Percentiles rank a stretch among this genome's conserved stretches.
phyloP scores from a whole-genome alignment of 768 basidiomycete species.

The Lactarius akahatsu region DNA sequence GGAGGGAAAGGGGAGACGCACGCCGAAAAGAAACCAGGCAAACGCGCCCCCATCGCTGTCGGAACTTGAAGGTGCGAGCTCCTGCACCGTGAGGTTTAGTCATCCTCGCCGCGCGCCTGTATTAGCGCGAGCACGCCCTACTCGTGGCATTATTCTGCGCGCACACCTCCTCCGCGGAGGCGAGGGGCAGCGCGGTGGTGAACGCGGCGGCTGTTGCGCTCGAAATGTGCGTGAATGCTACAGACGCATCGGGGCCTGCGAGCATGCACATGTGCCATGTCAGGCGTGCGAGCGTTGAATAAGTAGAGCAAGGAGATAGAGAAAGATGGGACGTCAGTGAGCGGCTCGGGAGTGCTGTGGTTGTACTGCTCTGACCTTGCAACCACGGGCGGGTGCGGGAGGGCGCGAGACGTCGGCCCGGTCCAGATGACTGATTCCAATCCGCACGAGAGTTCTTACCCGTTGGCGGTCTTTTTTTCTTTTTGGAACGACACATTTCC shows the following conservation, averaged over 20 bases:
- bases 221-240: conserved; percentile 89
- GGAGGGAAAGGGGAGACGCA: conserved; percentile 1
- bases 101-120: conserved; percentile 38
- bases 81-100: no score
- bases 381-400: conserved; percentile 75
- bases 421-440: not conserved
- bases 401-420: conserved; percentile 63
- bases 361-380: conserved; percentile 51
- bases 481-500: not conserved
- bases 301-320: no score
- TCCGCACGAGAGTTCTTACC: not conserved
- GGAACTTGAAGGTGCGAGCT: no score
- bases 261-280: conserved; percentile 79
- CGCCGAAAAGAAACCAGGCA: conserved; percentile 89
- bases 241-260: conserved; percentile 59
- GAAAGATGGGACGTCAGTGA: not conserved
- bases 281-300: not conserved
- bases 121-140: conserved; percentile 60
- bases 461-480: not conserved
- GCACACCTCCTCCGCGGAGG: no score
- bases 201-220: conserved; percentile 60
- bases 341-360: not conserved
- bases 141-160: conserved; percentile 38
- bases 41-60: conserved; percentile 73
- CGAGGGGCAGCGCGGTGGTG: conserved; percentile 28